Evolutionary conservation across 1,139 yeast species (phyloP), one percentile per base, ranked within the genome.

Genomic region (Taphrina confusa): DNA sequence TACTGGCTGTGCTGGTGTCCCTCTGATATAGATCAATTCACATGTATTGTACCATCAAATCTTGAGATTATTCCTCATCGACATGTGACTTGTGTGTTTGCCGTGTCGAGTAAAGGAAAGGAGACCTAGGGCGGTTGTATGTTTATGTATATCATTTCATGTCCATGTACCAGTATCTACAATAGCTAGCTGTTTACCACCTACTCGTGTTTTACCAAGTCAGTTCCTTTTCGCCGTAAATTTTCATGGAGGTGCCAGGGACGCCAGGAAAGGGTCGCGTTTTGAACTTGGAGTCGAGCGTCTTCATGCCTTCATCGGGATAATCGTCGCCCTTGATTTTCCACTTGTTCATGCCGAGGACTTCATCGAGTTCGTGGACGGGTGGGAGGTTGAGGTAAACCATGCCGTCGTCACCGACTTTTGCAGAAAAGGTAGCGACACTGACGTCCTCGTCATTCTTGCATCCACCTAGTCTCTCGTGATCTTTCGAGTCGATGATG

Each of bases 281-380:
- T 18, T 54, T 44, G 58, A 54, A 54, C 34, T 46, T 45, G 9
- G 28, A 5, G 20, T 54, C 58, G 22, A 54, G 44, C 27, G 51
- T 27, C 33, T 44, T 54, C 58, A 54, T 44, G 42, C 58, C 58
- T 20, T 54, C 58, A 23, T 54, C 58, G 8, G 22, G 36, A 22
- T 54, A 18, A 16, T 56, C 54, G 42, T 25, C 31, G 27, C 36
- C 46, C 52, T 65, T 66, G 16, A 72, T 72, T 59, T 65, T 69
- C 75, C 75, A 73, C 44, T 65, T 68, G 2, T 65, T 55, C 5
- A 75, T 73, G 23, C 73, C 73, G 14, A 73, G 64, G 3, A 71
- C 66, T 9, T 66, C 71, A 57, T 73, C 75, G 18, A 73, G 66
- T 61, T 73, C 75, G 3, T 62, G 63, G 11, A 62, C 65, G 1